Evolutionary conservation across 331 rosid species (phyloP), one percentile per base, ranked within the genome.

Genomic region (Quercus tomentella): DNA sequence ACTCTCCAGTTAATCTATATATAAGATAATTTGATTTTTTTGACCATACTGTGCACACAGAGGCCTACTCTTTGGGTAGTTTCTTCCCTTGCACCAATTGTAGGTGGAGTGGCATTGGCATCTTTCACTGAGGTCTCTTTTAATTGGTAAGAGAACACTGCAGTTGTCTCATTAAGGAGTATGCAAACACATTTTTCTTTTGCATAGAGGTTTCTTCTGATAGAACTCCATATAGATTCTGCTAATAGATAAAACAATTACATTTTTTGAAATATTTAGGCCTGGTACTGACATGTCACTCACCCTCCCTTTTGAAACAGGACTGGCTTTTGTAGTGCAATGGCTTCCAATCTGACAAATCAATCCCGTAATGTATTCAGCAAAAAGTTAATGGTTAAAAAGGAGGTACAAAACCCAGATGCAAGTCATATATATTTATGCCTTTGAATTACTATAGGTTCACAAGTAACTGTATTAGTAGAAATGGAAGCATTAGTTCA

Each of bases 81-180:
- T 92, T 81, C 94, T 61, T 92, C 98, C 70, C 94, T 95, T 56
- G 22, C 90, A n/a, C 97, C 94, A 28, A 88, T 95, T 80, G 92
- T 90, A 21, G 96, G 97, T 37, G 99, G 97, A 81, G 99, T 93
- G 85, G 93, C 85, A 79, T 52, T 95, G 78, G 94, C 97, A 74
- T 92, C 99, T 56, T 83, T 90, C 87, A 91, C 97, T n/a, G 97
- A 92, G 89, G 81, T 91, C 74, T 88, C 99, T 51, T 95, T 95
- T 81, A 95, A 95, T 77, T 92, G 97, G 99, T 95, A 92, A 89
- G 77, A 78, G 26, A 75, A 54, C 66, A 65, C 62, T 56, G 23
- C 25, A 54, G 14, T 49, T 67, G 21, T 75, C 63, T 4, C 76
- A 80, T 65, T 55, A 70, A 60, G 14, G 69, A 35, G 23, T 8